Evolutionary conservation across 2,329 filamentous ascomycete genomes (phyloP).

Genomic region (Raffaelea deltoideospora): DNA sequence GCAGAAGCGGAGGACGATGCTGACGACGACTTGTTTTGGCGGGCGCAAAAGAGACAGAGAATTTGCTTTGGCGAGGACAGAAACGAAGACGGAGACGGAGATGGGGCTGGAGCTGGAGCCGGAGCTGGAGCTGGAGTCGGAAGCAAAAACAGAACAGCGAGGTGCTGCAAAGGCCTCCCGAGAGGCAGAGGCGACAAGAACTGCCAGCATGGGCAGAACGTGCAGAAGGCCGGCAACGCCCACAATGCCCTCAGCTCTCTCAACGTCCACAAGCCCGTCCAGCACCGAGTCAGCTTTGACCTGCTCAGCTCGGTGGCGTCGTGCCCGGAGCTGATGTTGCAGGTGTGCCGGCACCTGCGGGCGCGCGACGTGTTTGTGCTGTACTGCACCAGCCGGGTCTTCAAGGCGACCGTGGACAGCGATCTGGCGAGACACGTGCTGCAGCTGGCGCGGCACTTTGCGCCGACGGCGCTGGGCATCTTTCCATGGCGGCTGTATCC

Average conservation of each 20-base stretch:
- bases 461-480: constrained; percentile 36
- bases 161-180: neutral
- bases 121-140: neutral
- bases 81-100: no score
- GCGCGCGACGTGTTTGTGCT: constrained; percentile 44
- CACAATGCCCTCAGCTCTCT: no score
- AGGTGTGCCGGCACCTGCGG: constrained; percentile 37
- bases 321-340: constrained; percentile 35
- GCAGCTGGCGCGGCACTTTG: constrained; percentile 35
- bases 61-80: no score
- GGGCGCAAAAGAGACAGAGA: no score
- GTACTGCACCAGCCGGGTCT: constrained; percentile 47
- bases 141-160: neutral
- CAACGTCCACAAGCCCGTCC: no score
- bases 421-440: constrained; percentile 44
- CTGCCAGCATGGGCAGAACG: no score
- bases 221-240: no score
- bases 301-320: constrained; percentile 27
- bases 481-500: constrained; percentile 49
- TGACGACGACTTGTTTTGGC: no score
- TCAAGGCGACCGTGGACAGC: constrained; percentile 44
- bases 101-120: neutral
- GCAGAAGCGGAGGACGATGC: neutral
- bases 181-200: neutral
- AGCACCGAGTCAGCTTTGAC: no score